phyloP scores from a whole-genome alignment of 2,329 filamentous ascomycete species.

The Kalaharituber pfeilii region DNA sequence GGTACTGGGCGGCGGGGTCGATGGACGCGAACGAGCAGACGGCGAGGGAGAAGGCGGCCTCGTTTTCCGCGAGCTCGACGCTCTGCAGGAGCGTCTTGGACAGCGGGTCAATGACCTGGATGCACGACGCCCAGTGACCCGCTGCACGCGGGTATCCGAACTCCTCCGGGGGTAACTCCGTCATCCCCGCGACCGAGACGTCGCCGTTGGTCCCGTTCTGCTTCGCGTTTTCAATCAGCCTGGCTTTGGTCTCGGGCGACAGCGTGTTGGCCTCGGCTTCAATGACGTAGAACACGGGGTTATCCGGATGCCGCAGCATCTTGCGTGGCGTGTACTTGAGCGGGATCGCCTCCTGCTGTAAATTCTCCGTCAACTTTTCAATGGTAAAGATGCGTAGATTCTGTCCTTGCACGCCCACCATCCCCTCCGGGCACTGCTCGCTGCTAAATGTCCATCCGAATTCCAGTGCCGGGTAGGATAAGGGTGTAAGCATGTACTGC shows the following conservation, averaged over 20 bases:
- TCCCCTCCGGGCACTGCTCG: slow-evolving; percentile 80
- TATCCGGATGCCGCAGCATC: slow-evolving; percentile 72
- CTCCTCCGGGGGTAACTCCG: slow-evolving; percentile 53
- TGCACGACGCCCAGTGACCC: slow-evolving; percentile 88
- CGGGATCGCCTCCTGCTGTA: slow-evolving; percentile 71
- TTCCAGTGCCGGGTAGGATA: slow-evolving; percentile 75
- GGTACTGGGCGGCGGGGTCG: slow-evolving; percentile 71
- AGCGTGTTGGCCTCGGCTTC: slow-evolving; percentile 87
- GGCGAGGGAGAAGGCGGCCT: slow-evolving; percentile 73
- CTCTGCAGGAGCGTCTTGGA: slow-evolving; percentile 59
- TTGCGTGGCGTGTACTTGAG: slow-evolving; percentile 80
- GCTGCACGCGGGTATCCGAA: slow-evolving; percentile 76
- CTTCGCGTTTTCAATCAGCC: slow-evolving; percentile 51
- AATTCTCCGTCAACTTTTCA: slow-evolving; percentile 66
- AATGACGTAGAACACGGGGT: slow-evolving; percentile 82
- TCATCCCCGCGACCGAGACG: slow-evolving; percentile 30
- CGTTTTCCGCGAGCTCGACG: slow-evolving; percentile 72
- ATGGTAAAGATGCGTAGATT: slow-evolving; percentile 77
- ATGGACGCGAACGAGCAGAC: slow-evolving; percentile 75
- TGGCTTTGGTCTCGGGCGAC: slow-evolving; percentile 56
- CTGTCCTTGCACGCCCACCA: slow-evolving; percentile 82
- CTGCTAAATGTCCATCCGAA: slow-evolving; percentile 96
- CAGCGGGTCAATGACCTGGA: slow-evolving; percentile 76
- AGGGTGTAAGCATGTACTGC: slow-evolving; percentile 69
- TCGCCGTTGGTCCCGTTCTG: slow-evolving; percentile 43